These are phyloP conservation scores for Beauveria varroae DNA, from an alignment of 2,329 filamentous ascomycete species.

Conservation along the genomic window DNA sequence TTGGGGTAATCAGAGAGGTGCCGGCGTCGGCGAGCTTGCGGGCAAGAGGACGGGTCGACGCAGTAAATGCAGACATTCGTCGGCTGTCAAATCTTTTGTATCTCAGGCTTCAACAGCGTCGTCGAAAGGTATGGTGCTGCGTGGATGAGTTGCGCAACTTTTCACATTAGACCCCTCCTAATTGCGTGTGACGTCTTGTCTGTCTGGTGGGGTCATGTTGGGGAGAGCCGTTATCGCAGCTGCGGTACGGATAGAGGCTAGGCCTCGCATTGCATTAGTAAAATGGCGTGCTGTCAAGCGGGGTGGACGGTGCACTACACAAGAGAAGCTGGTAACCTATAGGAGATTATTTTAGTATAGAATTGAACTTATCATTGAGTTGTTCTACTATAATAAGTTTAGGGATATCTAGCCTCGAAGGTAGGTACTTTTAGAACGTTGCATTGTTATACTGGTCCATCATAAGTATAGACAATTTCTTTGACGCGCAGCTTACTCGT, in stretches of 20 bases:
- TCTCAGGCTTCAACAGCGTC: background rate
- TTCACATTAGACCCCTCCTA: background rate
- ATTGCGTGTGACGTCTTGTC: background rate
- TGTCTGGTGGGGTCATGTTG: background rate
- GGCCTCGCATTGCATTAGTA: background rate
- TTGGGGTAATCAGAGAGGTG: background rate
- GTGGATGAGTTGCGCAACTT: background rate
- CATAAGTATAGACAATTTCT: too few relatives aligned
- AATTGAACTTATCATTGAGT: too few relatives aligned
- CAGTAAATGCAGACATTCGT: constrained; percentile 1
- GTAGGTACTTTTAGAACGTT: too few relatives aligned
- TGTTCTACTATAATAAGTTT: too few relatives aligned
- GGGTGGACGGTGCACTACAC: too few relatives aligned
- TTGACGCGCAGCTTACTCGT: too few relatives aligned
- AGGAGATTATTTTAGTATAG: too few relatives aligned
- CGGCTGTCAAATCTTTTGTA: too few relatives aligned
- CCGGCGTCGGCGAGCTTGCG: background rate
- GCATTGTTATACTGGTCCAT: too few relatives aligned
- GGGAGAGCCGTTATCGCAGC: constrained; percentile 7
- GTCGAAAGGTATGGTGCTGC: background rate
- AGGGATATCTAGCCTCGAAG: too few relatives aligned
- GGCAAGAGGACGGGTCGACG: background rate
- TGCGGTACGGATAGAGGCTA: background rate
- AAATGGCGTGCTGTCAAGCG: background rate
- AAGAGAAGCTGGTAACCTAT: too few relatives aligned